These are phyloP conservation scores for Lachnellula arida DNA, from an alignment of 2,329 filamentous ascomycete species.

Conservation along the genomic window DNA sequence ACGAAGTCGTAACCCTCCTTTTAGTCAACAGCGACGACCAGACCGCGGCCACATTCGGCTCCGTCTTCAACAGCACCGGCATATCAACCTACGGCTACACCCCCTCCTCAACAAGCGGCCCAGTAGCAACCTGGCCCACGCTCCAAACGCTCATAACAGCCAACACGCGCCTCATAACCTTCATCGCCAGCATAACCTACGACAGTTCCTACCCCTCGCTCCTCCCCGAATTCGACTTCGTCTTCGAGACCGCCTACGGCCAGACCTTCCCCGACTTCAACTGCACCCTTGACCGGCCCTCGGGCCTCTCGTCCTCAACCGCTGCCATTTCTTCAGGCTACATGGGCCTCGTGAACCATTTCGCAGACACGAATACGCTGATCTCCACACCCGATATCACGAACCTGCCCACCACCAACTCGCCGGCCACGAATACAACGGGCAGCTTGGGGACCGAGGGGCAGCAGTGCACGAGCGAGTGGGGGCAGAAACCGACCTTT, in stretches of 20 bases:
- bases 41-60: slow-evolving; percentile 48
- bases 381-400: slow-evolving; percentile 59
- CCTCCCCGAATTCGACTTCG: slow-evolving; percentile 57
- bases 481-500: slow-evolving; percentile 63
- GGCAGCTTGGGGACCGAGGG: slow-evolving; percentile 55
- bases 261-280: slow-evolving; percentile 61
- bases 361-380: slow-evolving; percentile 57
- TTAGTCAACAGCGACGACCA: slow-evolving; percentile 59
- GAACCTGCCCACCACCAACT: slow-evolving; percentile 61
- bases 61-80: slow-evolving; percentile 41
- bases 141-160: slow-evolving; percentile 63
- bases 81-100: slow-evolving; percentile 59
- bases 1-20: slow-evolving; percentile 60
- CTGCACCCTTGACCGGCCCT: slow-evolving; percentile 65
- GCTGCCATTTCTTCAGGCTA: slow-evolving; percentile 53
- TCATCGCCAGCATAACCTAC: slow-evolving; percentile 53
- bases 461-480: slow-evolving; percentile 50
- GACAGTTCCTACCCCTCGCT: slow-evolving; percentile 49
- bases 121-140: slow-evolving; percentile 59
- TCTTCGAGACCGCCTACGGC: slow-evolving; percentile 72
- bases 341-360: slow-evolving; percentile 76
- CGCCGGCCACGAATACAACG: slow-evolving; percentile 44
- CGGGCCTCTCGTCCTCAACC: slow-evolving; percentile 42
- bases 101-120: slow-evolving; percentile 42
- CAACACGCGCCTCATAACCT: slow-evolving; percentile 62